Evolutionary conservation across 495 filamentous ascomycete genomes (phyloP).

Genomic region (Symbiotaphrina buchneri): DNA sequence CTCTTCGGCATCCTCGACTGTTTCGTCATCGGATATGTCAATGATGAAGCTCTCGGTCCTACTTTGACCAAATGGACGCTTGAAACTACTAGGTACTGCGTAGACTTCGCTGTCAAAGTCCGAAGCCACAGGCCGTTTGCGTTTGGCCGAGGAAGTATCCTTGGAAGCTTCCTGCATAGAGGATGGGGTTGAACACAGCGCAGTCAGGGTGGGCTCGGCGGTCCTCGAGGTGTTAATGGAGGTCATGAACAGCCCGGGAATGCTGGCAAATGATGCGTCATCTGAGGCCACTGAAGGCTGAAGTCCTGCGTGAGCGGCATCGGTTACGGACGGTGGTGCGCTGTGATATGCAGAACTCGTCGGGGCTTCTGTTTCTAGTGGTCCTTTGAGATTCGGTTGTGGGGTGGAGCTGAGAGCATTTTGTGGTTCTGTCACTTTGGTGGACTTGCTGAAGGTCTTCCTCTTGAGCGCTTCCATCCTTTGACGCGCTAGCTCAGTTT

Average conservation of each 20-base stretch:
- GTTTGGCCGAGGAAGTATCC: conserved; percentile 6
- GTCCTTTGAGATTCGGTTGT: neutral
- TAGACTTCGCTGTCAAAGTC: conserved; percentile 48
- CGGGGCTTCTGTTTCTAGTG: neutral
- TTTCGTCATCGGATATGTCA: conserved; percentile 53
- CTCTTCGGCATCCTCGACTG: conserved; percentile 19
- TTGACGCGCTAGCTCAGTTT: conserved; percentile 2
- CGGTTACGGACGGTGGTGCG: no score
- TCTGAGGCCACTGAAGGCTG: no score
- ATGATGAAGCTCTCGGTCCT: conserved; percentile 38
- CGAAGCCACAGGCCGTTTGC: conserved; percentile 69
- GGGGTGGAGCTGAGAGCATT: no score
- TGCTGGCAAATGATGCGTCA: conserved; percentile 13
- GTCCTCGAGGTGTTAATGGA: conserved; percentile 5
- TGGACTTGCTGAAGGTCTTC: neutral
- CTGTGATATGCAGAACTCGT: no score
- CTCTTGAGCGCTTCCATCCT: conserved; percentile 4
- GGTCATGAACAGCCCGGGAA: conserved; percentile 31
- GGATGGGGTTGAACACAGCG: neutral
- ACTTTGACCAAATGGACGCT: conserved; percentile 35
- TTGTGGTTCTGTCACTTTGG: no score
- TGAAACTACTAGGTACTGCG: conserved; percentile 20
- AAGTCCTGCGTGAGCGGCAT: no score
- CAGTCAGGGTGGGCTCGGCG: conserved; percentile 7
- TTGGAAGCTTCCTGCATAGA: neutral